phyloP scores from a whole-genome alignment of 1,139 yeast species.

The Candida sojae region DNA sequence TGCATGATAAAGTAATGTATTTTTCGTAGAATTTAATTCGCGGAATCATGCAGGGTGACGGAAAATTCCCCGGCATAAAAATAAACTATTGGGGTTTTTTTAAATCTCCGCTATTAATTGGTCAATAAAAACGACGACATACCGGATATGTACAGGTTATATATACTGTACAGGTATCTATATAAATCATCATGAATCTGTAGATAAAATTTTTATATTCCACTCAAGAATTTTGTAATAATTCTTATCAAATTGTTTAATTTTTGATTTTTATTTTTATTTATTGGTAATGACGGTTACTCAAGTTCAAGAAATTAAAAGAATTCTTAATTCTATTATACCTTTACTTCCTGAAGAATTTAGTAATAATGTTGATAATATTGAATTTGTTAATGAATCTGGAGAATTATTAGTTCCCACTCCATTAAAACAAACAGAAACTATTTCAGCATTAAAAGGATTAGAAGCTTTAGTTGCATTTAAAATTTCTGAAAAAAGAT shows the following conservation, averaged over 20 bases:
- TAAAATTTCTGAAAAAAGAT: slow-evolving; percentile 22
- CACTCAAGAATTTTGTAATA: too few species aligned
- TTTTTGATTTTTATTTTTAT: too few species aligned
- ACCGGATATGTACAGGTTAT: too few species aligned
- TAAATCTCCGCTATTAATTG: too few species aligned
- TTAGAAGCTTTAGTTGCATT: slow-evolving; percentile 26
- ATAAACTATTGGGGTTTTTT: too few species aligned
- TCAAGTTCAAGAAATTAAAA: slow-evolving; percentile 15
- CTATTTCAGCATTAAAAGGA: slow-evolving; percentile 28
- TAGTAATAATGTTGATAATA: slow-evolving; percentile 14
- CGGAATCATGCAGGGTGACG: slow-evolving; percentile 1
- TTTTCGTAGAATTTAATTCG: not conserved
- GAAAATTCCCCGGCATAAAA: not conserved
- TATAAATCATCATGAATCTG: too few species aligned
- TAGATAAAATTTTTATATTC: too few species aligned
- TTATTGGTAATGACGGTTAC: not conserved
- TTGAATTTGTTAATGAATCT: slow-evolving; percentile 18
- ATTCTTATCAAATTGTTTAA: too few species aligned
- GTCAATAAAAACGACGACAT: too few species aligned
- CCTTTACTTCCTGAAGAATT: slow-evolving; percentile 21
- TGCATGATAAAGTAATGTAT: not conserved
- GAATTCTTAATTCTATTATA: slow-evolving; percentile 19
- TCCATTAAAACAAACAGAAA: slow-evolving; percentile 29
- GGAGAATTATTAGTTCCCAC: slow-evolving; percentile 23
- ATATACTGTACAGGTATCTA: too few species aligned